A percentile compares a stretch with the other conserved stretches of the same genome.
These are phyloP conservation scores for Magnusiomyces clavatus DNA, from an alignment of 1,139 yeast genomes.

Conservation along the genomic window DNA sequence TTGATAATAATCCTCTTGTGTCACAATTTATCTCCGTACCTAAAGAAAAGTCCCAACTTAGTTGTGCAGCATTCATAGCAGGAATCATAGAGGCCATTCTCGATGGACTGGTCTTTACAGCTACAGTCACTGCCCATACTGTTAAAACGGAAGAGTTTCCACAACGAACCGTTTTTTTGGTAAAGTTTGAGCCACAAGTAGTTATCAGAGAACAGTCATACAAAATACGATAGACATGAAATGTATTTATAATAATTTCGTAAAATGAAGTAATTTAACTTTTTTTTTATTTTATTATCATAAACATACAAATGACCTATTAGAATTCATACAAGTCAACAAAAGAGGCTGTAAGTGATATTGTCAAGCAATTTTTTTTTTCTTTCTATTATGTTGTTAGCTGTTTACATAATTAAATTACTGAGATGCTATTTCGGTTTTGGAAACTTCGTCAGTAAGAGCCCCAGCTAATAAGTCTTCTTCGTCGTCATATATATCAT, in stretches of 20 bases:
- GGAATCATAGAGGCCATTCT: slow-evolving; percentile 89
- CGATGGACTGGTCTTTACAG: slow-evolving; percentile 72
- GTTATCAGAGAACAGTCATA: slow-evolving; percentile 11
- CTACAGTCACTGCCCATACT: slow-evolving; percentile 81
- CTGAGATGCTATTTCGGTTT: too few species aligned
- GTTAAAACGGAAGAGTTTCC: slow-evolving; percentile 61
- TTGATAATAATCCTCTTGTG: slow-evolving; percentile 72
- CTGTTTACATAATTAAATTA: too few species aligned
- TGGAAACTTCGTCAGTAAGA: slow-evolving; percentile 9
- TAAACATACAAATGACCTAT: too few species aligned
- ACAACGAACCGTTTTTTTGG: slow-evolving; percentile 71
- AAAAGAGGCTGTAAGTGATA: too few species aligned
- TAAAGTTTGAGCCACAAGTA: slow-evolving; percentile 44
- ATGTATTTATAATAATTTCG: background rate
- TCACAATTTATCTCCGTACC: slow-evolving; percentile 76
- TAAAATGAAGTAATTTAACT: background rate
- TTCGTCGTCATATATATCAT: slow-evolving; percentile 24
- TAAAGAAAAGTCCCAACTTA: slow-evolving; percentile 67
- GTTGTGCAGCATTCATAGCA: slow-evolving; percentile 81
- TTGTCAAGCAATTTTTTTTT: too few species aligned
- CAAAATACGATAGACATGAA: slow-evolving; percentile 2
- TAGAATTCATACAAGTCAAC: too few species aligned
- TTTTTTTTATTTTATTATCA: too few species aligned
- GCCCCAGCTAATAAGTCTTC: slow-evolving; percentile 26
- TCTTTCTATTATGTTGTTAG: too few species aligned